Percentiles rank a stretch among this genome's conserved stretches.
Evolutionary conservation across 257 asterid species (phyloP).

Genomic region (Capsicum chinense): DNA sequence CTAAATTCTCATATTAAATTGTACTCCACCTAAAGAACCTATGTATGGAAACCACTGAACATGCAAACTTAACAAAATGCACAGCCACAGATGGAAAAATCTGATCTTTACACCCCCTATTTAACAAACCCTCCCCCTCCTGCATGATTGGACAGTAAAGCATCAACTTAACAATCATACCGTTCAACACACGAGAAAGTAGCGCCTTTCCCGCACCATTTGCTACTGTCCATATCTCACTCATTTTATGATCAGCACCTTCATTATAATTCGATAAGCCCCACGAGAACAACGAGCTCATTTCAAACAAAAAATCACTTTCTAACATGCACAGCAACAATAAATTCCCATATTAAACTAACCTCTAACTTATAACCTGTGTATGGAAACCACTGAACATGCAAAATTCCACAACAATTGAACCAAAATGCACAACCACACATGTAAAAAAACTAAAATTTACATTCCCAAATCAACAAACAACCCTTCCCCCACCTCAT

Average conservation of each 20-base stretch:
- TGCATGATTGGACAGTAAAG: constrained; percentile 17
- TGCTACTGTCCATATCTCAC: background rate
- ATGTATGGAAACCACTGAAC: constrained; percentile 34
- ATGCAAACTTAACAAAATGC: constrained; percentile 49
- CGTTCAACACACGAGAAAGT: background rate
- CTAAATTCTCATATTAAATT: constrained; percentile 26
- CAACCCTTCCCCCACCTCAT: too few relatives aligned
- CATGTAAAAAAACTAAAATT: constrained; percentile 1
- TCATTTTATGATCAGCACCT: constrained; percentile 27
- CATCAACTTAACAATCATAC: background rate
- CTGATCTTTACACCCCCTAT: constrained; percentile 33
- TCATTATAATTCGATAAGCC: constrained; percentile 24
- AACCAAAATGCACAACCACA: constrained; percentile 52
- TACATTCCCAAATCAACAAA: too few relatives aligned
- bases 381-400: constrained; percentile 34
- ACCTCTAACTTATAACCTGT: constrained; percentile 35
- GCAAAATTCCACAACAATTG: constrained; percentile 38
- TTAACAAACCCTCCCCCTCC: background rate
- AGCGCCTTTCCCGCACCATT: background rate
- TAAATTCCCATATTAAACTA: constrained; percentile 26
- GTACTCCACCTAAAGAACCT: constrained; percentile 35
- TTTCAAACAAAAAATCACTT: constrained; percentile 32
- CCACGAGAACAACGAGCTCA: constrained; percentile 29
- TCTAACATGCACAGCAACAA: constrained; percentile 36
- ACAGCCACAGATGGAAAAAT: constrained; percentile 32